Evolutionary conservation across 495 filamentous ascomycete species (phyloP).

Genomic region (Apiosordaria backusii): DNA sequence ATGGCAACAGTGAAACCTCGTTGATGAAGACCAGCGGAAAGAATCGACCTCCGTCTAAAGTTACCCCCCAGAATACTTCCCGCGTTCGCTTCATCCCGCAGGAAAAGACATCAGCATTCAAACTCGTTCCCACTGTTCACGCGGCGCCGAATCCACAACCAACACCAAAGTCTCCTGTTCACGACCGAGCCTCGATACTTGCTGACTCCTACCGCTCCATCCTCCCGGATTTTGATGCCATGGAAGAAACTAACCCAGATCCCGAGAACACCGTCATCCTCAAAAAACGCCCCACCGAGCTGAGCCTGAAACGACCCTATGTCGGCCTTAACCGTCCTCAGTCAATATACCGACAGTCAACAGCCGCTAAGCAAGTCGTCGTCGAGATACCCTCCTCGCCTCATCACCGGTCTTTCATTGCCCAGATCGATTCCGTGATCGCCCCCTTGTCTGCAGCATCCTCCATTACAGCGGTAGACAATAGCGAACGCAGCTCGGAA

Average conservation of each 20-base stretch:
- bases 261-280: neutral
- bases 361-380: neutral
- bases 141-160: neutral
- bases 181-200: constrained; percentile 22
- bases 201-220: constrained; percentile 21
- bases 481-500: neutral
- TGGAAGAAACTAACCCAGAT: constrained; percentile 7
- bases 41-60: neutral
- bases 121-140: neutral
- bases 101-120: neutral
- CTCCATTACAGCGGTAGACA: neutral
- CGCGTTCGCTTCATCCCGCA: neutral
- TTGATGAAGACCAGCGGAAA: neutral
- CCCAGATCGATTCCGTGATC: neutral
- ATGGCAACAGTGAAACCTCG: neutral
- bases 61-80: neutral
- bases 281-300: neutral
- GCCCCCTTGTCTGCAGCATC: neutral
- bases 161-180: neutral
- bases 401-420: neutral
- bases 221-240: constrained; percentile 17
- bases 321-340: neutral
- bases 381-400: neutral
- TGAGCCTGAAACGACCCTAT: neutral
- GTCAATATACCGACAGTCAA: neutral